These are phyloP conservation scores for Megacollybia marginata DNA, from an alignment of 768 basidiomycete genomes.

Conservation along the genomic window DNA sequence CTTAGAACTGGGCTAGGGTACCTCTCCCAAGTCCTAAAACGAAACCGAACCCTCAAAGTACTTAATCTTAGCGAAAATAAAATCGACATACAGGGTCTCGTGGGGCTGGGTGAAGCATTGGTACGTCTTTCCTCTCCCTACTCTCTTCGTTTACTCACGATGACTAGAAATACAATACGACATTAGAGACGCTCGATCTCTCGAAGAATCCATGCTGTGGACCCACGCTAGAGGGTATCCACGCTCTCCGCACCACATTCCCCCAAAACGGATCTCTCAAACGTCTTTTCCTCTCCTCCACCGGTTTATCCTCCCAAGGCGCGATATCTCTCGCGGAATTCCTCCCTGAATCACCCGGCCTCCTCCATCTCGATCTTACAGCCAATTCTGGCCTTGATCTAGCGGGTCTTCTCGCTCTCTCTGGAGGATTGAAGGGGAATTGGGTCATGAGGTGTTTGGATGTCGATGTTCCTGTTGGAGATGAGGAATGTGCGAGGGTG, in stretches of 20 bases:
- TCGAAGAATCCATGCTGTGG: constrained; percentile 92
- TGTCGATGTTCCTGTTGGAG: constrained; percentile 81
- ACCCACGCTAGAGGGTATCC: constrained; percentile 31
- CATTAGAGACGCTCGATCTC: constrained; percentile 89
- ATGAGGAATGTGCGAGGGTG: constrained; percentile 40
- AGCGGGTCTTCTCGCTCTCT: constrained; percentile 91
- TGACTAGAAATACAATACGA: constrained; percentile 85
- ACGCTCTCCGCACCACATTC: constrained; percentile 87
- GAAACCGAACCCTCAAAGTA: constrained; percentile 91
- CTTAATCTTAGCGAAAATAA: constrained; percentile 94
- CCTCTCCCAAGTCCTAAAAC: constrained; percentile 91
- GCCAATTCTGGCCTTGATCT: constrained; percentile 42
- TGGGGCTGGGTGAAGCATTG: constrained; percentile 80
- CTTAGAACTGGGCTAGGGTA: constrained; percentile 75
- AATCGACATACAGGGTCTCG: constrained; percentile 76
- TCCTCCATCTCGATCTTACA: constrained; percentile 90
- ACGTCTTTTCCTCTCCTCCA: constrained; percentile 85
- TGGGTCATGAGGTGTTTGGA: constrained; percentile 87
- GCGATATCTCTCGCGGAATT: constrained; percentile 96
- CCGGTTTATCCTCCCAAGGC: constrained; percentile 69
- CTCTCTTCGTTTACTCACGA: background rate
- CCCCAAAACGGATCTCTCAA: constrained; percentile 89
- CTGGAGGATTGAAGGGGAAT: constrained; percentile 78
- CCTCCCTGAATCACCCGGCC: constrained; percentile 79
- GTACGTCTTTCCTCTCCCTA: constrained; percentile 39